phyloP scores from a whole-genome alignment of 2,329 filamentous ascomycete genomes.

The Verruconis gallopava region DNA sequence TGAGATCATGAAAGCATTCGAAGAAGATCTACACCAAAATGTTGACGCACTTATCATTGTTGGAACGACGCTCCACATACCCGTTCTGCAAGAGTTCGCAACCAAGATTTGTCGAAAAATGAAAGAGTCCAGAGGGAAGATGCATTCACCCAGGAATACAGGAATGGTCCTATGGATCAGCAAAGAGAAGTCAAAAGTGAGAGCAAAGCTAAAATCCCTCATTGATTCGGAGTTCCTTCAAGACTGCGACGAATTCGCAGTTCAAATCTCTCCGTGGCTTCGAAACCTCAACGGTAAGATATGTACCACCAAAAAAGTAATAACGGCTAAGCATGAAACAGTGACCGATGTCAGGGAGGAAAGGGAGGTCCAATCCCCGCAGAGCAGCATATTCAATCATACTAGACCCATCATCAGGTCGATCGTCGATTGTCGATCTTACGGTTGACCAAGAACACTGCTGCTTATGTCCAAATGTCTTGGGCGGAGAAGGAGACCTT shows the following conservation, averaged over 20 bases:
- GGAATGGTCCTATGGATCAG: conserved; percentile 4
- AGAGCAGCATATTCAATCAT: conserved; percentile 2
- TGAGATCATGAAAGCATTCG: not conserved
- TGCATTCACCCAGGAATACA: conserved; percentile 1
- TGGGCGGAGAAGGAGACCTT: conserved; percentile 3
- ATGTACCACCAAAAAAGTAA: conserved; percentile 1
- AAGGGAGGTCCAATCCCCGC: conserved; percentile 1
- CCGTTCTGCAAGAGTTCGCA: not conserved
- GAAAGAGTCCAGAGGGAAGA: conserved; percentile 1
- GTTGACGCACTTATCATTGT: conserved; percentile 9
- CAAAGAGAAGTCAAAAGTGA: conserved; percentile 2
- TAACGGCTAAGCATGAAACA: conserved; percentile 2
- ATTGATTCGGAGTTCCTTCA: conserved; percentile 3
- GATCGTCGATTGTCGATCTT: conserved; percentile 2
- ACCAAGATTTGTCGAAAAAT: conserved; percentile 6
- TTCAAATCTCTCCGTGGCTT: conserved; percentile 5
- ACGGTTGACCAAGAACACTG: conserved; percentile 6
- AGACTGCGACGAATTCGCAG: conserved; percentile 5
- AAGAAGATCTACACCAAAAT: conserved; percentile 1
- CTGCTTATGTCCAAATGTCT: conserved; percentile 5
- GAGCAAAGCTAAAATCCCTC: conserved; percentile 1
- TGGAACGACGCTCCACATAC: conserved; percentile 7
- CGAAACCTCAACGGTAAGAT: conserved; percentile 2
- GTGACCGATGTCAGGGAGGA: not conserved
- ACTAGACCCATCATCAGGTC: conserved; percentile 2